phyloP scores from a whole-genome alignment of 768 basidiomycete genomes.

The Clavaria fumosa region DNA sequence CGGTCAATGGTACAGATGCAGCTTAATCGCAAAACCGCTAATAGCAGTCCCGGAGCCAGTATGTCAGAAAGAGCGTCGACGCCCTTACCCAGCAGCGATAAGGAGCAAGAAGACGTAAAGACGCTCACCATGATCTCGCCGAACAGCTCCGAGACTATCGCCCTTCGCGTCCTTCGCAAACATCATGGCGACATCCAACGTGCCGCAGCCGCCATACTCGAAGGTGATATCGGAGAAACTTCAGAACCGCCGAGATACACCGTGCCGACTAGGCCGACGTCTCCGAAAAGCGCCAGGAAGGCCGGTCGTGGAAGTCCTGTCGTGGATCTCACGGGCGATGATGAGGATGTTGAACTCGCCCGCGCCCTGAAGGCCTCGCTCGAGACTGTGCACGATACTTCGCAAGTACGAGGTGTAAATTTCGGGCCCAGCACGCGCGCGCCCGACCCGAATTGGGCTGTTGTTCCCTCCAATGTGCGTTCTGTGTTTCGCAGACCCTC shows the following conservation, averaged over 20 bases:
- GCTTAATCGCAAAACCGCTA: too few species aligned
- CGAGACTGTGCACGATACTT: constrained; percentile 24
- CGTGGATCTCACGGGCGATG: constrained; percentile 50
- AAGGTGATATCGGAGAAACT: constrained; percentile 27
- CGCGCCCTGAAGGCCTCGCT: constrained; percentile 41
- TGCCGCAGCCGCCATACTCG: constrained; percentile 37
- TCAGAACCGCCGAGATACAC: constrained; percentile 13
- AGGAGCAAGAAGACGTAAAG: constrained; percentile 20
- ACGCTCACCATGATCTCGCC: constrained; percentile 22
- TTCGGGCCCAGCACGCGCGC: constrained; percentile 49
- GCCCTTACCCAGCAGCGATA: too few species aligned
- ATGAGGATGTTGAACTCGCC: constrained; percentile 32
- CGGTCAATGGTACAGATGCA: too few species aligned
- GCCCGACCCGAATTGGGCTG: constrained; percentile 51
- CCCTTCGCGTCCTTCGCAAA: constrained; percentile 41
- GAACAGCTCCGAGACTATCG: constrained; percentile 28
- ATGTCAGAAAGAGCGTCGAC: too few species aligned
- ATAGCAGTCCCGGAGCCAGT: too few species aligned
- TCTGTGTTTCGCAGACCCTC: background rate
- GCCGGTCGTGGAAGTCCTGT: constrained; percentile 18
- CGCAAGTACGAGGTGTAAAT: constrained; percentile 10
- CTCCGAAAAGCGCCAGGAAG: constrained; percentile 7
- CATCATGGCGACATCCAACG: constrained; percentile 42
- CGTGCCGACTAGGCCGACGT: constrained; percentile 15
- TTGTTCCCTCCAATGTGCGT: constrained; percentile 53